Evolutionary conservation across 2,329 filamentous ascomycete genomes (phyloP).

Genomic region (Ampelomyces quisqualis): DNA sequence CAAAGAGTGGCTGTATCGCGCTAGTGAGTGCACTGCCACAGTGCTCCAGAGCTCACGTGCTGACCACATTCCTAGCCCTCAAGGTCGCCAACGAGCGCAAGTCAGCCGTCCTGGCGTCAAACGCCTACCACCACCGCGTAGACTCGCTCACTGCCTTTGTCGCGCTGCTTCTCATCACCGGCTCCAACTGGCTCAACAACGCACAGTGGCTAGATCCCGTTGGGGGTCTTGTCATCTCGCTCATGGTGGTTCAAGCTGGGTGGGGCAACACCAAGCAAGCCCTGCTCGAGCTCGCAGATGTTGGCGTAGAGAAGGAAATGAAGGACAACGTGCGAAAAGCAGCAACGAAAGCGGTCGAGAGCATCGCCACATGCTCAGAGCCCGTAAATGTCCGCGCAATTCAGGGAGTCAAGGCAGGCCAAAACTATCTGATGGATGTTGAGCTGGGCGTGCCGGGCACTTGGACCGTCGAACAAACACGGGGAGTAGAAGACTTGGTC

Average conservation of each 20-base stretch:
- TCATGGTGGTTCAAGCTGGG: constrained; percentile 90
- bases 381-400: constrained; percentile 74
- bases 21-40: constrained; percentile 60
- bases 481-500: constrained; percentile 70
- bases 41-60: constrained; percentile 4
- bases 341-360: constrained; percentile 42
- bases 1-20: constrained; percentile 96
- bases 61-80: constrained; percentile 65
- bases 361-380: constrained; percentile 50
- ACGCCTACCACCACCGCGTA: constrained; percentile 93
- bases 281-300: constrained; percentile 86
- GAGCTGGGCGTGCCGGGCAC: constrained; percentile 76
- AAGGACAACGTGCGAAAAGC: constrained; percentile 70
- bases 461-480: constrained; percentile 73
- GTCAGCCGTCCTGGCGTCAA: constrained; percentile 92
- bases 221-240: constrained; percentile 85
- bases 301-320: constrained; percentile 81
- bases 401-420: constrained; percentile 89
- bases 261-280: constrained; percentile 80
- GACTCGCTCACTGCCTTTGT: constrained; percentile 95
- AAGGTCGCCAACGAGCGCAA: constrained; percentile 93
- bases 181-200: constrained; percentile 80
- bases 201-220: constrained; percentile 94
- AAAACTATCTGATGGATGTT: constrained; percentile 92
- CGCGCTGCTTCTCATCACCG: constrained; percentile 82